Base-by-base conservation (phyloP, 2,329 filamentous ascomycete genomes). In the Monosporascus sp. region DNA sequence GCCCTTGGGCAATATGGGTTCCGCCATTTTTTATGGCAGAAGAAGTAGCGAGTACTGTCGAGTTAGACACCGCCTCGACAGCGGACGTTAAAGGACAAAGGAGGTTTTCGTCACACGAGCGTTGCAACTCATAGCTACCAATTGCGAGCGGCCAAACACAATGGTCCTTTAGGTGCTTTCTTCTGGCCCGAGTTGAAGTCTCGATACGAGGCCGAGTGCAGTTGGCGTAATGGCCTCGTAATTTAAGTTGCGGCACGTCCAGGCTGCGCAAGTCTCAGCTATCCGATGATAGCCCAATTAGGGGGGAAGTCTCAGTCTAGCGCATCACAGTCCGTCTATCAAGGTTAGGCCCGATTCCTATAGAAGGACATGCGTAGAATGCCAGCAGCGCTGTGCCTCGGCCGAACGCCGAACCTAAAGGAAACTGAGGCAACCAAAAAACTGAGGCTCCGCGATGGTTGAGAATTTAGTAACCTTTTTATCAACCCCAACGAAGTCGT, bases 1-100 rank as follows among this genome's bases (percentile, higher is more conserved):
- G 64, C 81, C 82, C 64, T 78, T 78, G 20, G 82, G 82, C 63
- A 85, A 62, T 37, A 81, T 73, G 68, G 76, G 67, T 44, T 62
- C 61, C 52, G 63, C 55, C 60, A 71, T 62, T 40, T 63, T 66
- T 49, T 55, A 55, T 52, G 56, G 47, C 7, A 46, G 43, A 46
- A 27, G 9, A 17, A 7, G 43, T n/a, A 46, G 43, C 22, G 43
- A n/a, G 14, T 31, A 46, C 14, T 46, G 43, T 31, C 24, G 22
- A 46, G 24, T 20, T 43, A 8, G 16, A 46, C 9, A 31, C 24
- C 5, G n/a, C 43, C 43, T 46, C 20, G 24, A 31, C 26, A 3
- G 22, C 43, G 43, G 14, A 27, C 16, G 20, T 24, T 46, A 46
- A 31, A 46, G 43, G 43, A 31, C 22, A 26, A 46, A 14, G 24